A percentile compares a stretch with the other conserved stretches of the same genome.
Conservation (phyloP, 306 rosid genomes). For the Vicia villosa region DNA sequence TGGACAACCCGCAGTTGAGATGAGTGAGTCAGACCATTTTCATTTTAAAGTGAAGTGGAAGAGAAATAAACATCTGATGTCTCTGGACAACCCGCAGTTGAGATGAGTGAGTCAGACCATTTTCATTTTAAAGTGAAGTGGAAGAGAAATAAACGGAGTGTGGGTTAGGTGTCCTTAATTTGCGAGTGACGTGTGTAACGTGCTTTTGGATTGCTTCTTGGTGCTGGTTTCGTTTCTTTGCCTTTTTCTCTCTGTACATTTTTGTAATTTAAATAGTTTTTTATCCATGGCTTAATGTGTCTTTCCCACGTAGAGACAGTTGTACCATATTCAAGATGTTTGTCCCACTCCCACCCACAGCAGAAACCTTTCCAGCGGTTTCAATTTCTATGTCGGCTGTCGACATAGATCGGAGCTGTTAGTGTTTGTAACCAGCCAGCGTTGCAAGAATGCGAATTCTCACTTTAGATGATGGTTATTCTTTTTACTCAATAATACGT, state of each 20-base stretch:
- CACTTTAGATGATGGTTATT: neutral
- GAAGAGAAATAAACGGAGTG: neutral
- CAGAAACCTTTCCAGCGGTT: neutral
- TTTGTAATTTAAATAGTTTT: neutral
- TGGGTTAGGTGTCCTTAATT: neutral
- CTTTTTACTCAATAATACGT: no score
- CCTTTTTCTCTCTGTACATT: neutral
- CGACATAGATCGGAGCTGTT: neutral
- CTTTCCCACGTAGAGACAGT: constrained; percentile 4
- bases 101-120: no score
- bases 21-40: no score
- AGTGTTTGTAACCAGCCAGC: neutral
- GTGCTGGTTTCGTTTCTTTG: no score
- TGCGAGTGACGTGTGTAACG: neutral
- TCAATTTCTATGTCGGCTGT: neutral
- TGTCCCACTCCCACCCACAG: neutral
- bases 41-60: no score
- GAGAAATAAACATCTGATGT: no score
- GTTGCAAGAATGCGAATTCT: constrained; percentile 1
- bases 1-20: no score
- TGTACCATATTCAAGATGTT: constrained; percentile 34
- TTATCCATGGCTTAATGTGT: neutral
- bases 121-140: no score
- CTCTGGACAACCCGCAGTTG: no score
- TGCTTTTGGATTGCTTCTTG: neutral